Evolutionary conservation across 495 filamentous ascomycete species (phyloP).

Genomic region (Tuber brumale): DNA sequence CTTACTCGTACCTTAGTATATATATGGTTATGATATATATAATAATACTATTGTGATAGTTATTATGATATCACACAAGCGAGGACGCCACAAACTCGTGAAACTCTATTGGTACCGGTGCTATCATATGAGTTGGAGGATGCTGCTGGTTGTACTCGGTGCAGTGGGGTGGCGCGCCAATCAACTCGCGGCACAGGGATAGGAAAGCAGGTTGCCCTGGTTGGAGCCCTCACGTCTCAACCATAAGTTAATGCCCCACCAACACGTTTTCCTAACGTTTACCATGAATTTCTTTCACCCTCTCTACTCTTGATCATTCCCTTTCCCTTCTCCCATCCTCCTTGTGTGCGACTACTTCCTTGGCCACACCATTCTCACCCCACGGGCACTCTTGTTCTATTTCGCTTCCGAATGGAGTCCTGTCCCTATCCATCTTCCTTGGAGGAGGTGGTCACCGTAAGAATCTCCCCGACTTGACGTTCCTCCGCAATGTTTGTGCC

Average conservation of each 20-base stretch:
- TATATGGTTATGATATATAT: too few relatives aligned
- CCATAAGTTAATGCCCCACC: constrained; percentile 36
- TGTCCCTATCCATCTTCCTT: constrained; percentile 29
- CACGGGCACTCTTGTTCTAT: constrained; percentile 1
- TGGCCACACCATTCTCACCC: constrained; percentile 13
- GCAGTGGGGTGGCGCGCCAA: constrained; percentile 28
- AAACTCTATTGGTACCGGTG: neutral
- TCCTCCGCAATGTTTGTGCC: constrained; percentile 16
- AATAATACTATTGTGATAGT: too few relatives aligned
- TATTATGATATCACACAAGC: neutral
- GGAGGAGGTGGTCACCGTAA: constrained; percentile 24
- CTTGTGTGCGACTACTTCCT: neutral
- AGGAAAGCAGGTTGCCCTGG: neutral
- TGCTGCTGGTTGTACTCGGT: constrained; percentile 10
- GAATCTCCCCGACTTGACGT: constrained; percentile 15
- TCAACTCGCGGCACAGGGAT: constrained; percentile 20
- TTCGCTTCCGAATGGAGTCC: constrained; percentile 23
- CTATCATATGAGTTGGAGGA: neutral
- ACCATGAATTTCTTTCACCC: neutral
- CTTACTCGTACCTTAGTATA: neutral
- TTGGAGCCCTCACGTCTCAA: constrained; percentile 17
- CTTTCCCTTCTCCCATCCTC: constrained; percentile 25
- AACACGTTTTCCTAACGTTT: constrained; percentile 9
- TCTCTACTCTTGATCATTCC: constrained; percentile 13
- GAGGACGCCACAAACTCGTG: neutral